Conservation (phyloP, 2,329 filamentous ascomycete genomes). For the Penicillium verrucosum region DNA sequence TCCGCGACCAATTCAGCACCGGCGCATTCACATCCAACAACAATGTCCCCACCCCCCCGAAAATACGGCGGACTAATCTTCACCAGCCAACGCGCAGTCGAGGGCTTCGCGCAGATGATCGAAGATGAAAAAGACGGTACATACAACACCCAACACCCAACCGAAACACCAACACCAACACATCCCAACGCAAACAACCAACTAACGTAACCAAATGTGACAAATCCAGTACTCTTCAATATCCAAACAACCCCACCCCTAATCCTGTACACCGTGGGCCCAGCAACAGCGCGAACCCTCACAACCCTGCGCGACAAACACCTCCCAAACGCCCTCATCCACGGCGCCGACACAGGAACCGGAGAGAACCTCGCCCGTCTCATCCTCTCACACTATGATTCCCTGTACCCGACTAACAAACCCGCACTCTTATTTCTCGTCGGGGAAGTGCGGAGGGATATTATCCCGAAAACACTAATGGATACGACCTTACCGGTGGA, state of each 20-base stretch:
- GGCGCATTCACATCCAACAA: constrained; percentile 29
- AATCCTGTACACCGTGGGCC: constrained; percentile 48
- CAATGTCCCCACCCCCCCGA: neutral
- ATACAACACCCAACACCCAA: constrained; percentile 2
- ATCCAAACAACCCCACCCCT: constrained; percentile 27
- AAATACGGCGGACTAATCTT: constrained; percentile 50
- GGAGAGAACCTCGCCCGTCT: constrained; percentile 74
- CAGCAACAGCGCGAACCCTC: constrained; percentile 63
- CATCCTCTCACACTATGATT: constrained; percentile 74
- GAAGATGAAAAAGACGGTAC: constrained; percentile 29
- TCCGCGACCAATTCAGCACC: constrained; percentile 37
- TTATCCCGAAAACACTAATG: constrained; percentile 80
- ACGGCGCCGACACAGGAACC: constrained; percentile 79
- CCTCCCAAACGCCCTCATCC: constrained; percentile 57
- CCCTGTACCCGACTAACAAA: constrained; percentile 18
- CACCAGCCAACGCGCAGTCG: constrained; percentile 49
- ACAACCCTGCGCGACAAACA: constrained; percentile 44
- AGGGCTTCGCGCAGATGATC: constrained; percentile 42
- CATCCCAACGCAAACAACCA: neutral
- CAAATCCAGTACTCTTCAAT: neutral
- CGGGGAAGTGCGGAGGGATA: constrained; percentile 82
- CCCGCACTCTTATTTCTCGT: constrained; percentile 78
- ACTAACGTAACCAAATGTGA: neutral
- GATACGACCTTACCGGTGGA: constrained; percentile 46
- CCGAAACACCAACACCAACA: neutral